phyloP scores from a whole-genome alignment of 441 rosid species.

The Hypseocharis bilobata region DNA sequence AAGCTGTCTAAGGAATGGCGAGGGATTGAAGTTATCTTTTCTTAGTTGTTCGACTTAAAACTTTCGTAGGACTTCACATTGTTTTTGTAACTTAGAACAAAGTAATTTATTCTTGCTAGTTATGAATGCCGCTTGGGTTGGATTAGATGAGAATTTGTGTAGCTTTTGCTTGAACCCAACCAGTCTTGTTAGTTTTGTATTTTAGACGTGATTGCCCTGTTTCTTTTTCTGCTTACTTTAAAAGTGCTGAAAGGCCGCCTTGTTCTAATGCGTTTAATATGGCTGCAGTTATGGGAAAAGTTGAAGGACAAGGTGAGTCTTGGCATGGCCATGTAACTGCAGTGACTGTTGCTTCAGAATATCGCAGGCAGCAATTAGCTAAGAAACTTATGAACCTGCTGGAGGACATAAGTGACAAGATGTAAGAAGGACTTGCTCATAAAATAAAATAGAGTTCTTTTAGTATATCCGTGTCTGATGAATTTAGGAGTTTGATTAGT shows the following conservation, averaged over 20 bases:
- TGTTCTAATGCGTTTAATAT: slow-evolving; percentile 11
- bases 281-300: slow-evolving; percentile 75
- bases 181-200: neutral
- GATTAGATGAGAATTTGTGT: neutral
- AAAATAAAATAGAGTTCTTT: neutral
- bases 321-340: slow-evolving; percentile 87
- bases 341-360: slow-evolving; percentile 75
- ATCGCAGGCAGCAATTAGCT: slow-evolving; percentile 82
- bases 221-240: neutral
- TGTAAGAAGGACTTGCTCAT: slow-evolving; percentile 31
- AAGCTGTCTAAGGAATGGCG: too few relatives aligned
- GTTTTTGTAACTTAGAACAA: neutral
- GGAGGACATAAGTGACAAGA: slow-evolving; percentile 81
- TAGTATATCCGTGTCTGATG: neutral
- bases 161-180: neutral
- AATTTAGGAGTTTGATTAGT: neutral
- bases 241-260: neutral
- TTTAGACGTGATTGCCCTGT: neutral
- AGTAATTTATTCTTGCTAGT: neutral
- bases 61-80: neutral
- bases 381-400: slow-evolving; percentile 85
- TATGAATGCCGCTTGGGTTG: neutral
- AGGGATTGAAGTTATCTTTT: too few relatives aligned
- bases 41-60: too few relatives aligned
- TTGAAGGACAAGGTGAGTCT: slow-evolving; percentile 70